Evolutionary conservation across 305 asterid genomes (phyloP).

Genomic region (Fraxinus greggii): DNA sequence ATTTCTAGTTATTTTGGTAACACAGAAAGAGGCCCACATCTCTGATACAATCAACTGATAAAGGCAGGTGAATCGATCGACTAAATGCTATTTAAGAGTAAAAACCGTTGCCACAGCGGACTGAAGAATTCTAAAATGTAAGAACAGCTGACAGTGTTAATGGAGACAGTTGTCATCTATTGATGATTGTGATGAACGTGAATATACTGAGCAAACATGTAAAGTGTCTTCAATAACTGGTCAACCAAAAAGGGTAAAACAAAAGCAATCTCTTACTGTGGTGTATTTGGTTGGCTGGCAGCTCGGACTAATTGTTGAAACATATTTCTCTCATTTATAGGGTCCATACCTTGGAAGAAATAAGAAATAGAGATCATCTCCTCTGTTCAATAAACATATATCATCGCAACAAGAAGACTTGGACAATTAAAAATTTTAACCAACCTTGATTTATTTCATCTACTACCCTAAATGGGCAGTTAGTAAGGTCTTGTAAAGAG

Average conservation of each 20-base stretch:
- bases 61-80: background rate
- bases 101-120: background rate
- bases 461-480: constrained; percentile 96
- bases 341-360: constrained; percentile 77
- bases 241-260: constrained; percentile 11
- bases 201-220: background rate
- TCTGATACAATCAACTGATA: background rate
- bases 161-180: background rate
- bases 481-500: constrained; percentile 94
- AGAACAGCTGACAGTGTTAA: background rate
- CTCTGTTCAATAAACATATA: constrained; percentile 2
- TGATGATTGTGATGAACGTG: background rate
- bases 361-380: constrained; percentile 8
- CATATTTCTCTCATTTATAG: constrained; percentile 96
- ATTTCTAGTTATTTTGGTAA: constrained; percentile 4
- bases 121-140: background rate
- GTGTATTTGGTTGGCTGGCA: constrained; percentile 91
- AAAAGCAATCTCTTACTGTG: constrained; percentile 61
- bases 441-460: constrained; percentile 20
- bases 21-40: background rate
- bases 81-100: background rate
- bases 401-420: constrained; percentile 2
- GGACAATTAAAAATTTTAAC: constrained; percentile 22
- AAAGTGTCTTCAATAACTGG: background rate
- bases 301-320: constrained; percentile 97